Evolutionary conservation across 371 early-diverging fungal species (phyloP).

Genomic region (Actinomucor elegans): DNA sequence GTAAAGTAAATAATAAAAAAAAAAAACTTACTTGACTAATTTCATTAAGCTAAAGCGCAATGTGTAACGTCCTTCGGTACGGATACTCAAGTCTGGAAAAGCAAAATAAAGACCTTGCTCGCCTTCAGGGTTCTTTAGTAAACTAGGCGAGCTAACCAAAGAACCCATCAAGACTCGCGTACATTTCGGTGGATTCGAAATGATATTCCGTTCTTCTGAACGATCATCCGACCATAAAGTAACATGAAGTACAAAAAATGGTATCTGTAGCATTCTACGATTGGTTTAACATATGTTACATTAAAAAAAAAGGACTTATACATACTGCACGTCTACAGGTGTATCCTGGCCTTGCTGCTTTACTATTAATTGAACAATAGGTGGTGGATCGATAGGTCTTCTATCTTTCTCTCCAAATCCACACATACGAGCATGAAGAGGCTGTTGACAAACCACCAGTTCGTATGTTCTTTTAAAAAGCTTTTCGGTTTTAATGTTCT

Average conservation of each 20-base stretch:
- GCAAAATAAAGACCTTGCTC: slow-evolving; percentile 86
- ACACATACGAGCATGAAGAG: slow-evolving; percentile 80
- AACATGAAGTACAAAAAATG: slow-evolving; percentile 73
- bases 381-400: slow-evolving; percentile 70
- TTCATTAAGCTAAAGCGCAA: slow-evolving; percentile 69
- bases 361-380: slow-evolving; percentile 60
- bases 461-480: slow-evolving; percentile 48
- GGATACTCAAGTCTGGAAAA: slow-evolving; percentile 86
- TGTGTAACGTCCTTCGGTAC: slow-evolving; percentile 89
- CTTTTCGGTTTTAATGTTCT: too few relatives aligned
- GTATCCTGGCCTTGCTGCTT: slow-evolving; percentile 41
- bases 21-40: slow-evolving; percentile 34
- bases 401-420: slow-evolving; percentile 83
- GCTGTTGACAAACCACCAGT: slow-evolving; percentile 68
- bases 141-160: slow-evolving; percentile 74
- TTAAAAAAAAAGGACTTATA: neutral
- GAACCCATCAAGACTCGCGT: slow-evolving; percentile 77
- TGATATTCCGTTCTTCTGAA: slow-evolving; percentile 55
- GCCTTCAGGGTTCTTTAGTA: slow-evolving; percentile 70
- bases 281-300: neutral
- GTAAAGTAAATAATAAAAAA: too few relatives aligned
- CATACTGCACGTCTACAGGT: slow-evolving; percentile 48
- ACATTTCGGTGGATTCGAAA: slow-evolving; percentile 61
- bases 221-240: slow-evolving; percentile 75
- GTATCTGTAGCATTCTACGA: slow-evolving; percentile 51